Evolutionary conservation across 805 yeast genomes (phyloP), one percentile per base, ranked within the genome.

Genomic region (Diddensiella santjacobensis): DNA sequence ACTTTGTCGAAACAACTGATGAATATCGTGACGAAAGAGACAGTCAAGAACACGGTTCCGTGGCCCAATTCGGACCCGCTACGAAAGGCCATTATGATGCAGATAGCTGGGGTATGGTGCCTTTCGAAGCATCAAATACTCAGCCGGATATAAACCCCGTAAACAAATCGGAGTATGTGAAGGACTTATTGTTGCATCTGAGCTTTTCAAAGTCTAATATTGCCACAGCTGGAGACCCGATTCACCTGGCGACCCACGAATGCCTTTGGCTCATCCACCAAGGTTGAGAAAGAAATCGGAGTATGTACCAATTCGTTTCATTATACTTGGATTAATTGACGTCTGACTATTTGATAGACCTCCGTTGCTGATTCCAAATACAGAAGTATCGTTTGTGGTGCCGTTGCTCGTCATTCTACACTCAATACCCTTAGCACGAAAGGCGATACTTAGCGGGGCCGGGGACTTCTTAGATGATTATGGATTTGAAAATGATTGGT

Each of bases 361-460:
- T 3, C 57, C 63, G 3, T 22, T 61, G 22, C 39, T 61, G 29
- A 29, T 58, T 17, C 58, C 63, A 8, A 36, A 50, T 2, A 20
- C 41, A 11, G 50, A 48, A 3, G 50, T 56, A 2, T 42, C 48
- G 3, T 48, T 52, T 17, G 40, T 65, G 3, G 62, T 61, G 2
- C 60, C 66, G 1, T 44, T 62, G 31, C 48, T 65, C 26, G 50
- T 53, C 17, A 54, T 65, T 20, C 40, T 63, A 29, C 68, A 63
- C 40, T 33, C 55, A 4, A 60, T 65, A 24, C 69, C 69, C 2
- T 48, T 60, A 17, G 62, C 60, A n/a, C 51, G 69, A 13, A 50
- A 53, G 6, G 59, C 63, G 1, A 48, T 65, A 6, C 49, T 64
- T 15, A 46, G 56, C 4, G 54, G 49, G 15, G 60, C 60, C 15